Evolutionary conservation across 1,139 yeast species (phyloP).

Genomic region (Saccharomyces pastorianus): DNA sequence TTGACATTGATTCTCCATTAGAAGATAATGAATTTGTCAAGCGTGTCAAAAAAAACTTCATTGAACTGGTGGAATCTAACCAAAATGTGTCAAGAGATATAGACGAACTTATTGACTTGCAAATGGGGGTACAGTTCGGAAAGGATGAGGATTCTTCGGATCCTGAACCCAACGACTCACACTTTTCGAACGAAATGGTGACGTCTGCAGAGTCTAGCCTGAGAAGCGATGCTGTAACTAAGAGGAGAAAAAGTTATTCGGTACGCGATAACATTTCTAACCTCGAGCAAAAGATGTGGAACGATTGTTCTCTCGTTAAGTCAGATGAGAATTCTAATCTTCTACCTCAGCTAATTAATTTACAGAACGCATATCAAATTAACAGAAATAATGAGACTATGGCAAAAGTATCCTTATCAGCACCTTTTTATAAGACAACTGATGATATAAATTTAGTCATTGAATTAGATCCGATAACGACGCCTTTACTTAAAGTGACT

Average conservation of each 20-base stretch:
- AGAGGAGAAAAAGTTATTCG: constrained; percentile 3
- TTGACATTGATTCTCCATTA: constrained; percentile 4
- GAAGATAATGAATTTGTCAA: constrained; percentile 7
- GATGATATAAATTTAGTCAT: constrained; percentile 41
- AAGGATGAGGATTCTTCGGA: constrained; percentile 1
- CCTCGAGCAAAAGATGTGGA: background rate
- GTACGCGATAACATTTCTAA: constrained; percentile 3
- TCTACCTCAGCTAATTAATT: constrained; percentile 26
- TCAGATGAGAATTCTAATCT: constrained; percentile 4
- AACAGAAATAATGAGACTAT: constrained; percentile 31
- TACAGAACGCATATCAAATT: constrained; percentile 32
- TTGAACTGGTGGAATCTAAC: constrained; percentile 13
- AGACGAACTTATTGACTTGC: constrained; percentile 25
- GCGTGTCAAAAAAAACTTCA: constrained; percentile 15
- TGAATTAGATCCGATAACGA: constrained; percentile 16
- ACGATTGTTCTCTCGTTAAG: background rate
- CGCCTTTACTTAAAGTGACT: constrained; percentile 17
- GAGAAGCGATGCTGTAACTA: constrained; percentile 2
- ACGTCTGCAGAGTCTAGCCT: background rate
- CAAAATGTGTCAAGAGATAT: constrained; percentile 15
- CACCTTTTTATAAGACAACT: constrained; percentile 43
- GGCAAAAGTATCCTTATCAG: constrained; percentile 31
- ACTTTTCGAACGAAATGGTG: background rate
- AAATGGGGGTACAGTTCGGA: constrained; percentile 24
- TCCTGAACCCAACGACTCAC: constrained; percentile 1